A percentile compares a stretch with the other conserved stretches of the same genome.
phyloP scores from a whole-genome alignment of 2,329 filamentous ascomycete genomes.

The Colletotrichum sp. region DNA sequence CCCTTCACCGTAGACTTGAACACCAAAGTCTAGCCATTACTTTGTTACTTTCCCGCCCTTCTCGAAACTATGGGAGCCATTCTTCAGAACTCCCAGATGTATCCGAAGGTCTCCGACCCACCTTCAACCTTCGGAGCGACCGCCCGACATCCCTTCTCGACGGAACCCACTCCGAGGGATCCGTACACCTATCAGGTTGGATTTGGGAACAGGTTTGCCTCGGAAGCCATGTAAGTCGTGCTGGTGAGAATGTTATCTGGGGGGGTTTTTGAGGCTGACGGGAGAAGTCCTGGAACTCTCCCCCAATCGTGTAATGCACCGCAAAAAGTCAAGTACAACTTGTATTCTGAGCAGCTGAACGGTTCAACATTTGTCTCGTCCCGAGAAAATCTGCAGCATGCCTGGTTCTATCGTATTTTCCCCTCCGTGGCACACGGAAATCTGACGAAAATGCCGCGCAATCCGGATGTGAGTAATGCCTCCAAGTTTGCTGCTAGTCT shows the following conservation, averaged over 20 bases:
- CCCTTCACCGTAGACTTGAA: not conserved
- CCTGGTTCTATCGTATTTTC: conserved; percentile 34
- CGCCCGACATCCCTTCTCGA: conserved; percentile 20
- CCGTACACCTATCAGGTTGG: conserved; percentile 26
- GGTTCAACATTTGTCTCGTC: conserved; percentile 38
- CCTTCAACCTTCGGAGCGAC: not conserved
- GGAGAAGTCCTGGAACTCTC: conserved; percentile 12
- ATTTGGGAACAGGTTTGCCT: conserved; percentile 25
- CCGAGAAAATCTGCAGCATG: conserved; percentile 20
- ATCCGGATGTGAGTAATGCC: conserved; percentile 9
- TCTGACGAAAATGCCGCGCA: conserved; percentile 9
- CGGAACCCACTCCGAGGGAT: conserved; percentile 10
- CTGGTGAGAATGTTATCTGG: not conserved
- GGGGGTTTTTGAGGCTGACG: not conserved
- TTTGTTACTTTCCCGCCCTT: not conserved
- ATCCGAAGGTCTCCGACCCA: not conserved
- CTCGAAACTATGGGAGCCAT: conserved; percentile 7
- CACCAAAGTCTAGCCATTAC: not conserved
- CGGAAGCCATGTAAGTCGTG: conserved; percentile 24
- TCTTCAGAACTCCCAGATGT: conserved; percentile 1
- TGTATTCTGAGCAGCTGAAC: conserved; percentile 53
- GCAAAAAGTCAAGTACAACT: conserved; percentile 42
- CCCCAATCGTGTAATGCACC: conserved; percentile 40
- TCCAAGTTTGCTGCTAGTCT: not conserved
- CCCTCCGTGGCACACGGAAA: conserved; percentile 29